These are phyloP conservation scores for Cynara cardunculus DNA, from an alignment of 129 eudicot species.

Conservation along the genomic window DNA sequence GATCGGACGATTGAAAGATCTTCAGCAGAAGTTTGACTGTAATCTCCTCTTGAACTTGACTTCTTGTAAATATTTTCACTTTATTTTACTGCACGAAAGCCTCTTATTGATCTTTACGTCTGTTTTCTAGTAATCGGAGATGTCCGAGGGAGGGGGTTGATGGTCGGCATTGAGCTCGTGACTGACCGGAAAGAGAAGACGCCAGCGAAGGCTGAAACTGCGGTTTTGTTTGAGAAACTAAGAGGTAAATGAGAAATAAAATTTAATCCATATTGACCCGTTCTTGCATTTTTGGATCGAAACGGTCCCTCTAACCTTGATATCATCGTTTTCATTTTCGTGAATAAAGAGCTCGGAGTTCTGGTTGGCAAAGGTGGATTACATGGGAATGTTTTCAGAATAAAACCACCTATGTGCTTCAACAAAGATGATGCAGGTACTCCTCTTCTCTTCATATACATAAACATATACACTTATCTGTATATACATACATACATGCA, in stretches of 20 bases:
- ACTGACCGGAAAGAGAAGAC: slow-evolving; percentile 81
- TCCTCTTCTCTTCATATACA: not conserved
- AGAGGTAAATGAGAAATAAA: slow-evolving; percentile 45
- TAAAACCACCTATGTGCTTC: slow-evolving; percentile 99
- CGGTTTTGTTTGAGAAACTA: slow-evolving; percentile 71
- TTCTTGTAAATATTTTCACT: not conserved
- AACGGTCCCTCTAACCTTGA: not conserved
- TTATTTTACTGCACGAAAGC: not conserved
- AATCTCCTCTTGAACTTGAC: slow-evolving; percentile 18
- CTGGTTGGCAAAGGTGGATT: slow-evolving; percentile 95
- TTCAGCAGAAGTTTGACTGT: slow-evolving; percentile 77
- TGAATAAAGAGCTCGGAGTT: slow-evolving; percentile 69
- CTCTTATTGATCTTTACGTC: not conserved
- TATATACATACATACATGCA: not conserved
- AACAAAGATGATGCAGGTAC: slow-evolving; percentile 90
- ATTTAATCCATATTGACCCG: not conserved
- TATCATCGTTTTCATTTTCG: not conserved
- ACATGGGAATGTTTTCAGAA: slow-evolving; percentile 89
- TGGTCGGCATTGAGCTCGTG: slow-evolving; percentile 96
- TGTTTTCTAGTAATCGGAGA: slow-evolving; percentile 69
- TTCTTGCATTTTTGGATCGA: not conserved
- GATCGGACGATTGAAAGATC: slow-evolving; percentile 63
- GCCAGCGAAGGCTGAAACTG: slow-evolving; percentile 95
- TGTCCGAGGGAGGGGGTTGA: slow-evolving; percentile 96
- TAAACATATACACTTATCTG: too few relatives aligned